These are phyloP conservation scores for Penicillium sp. DNA, from an alignment of 2,329 filamentous ascomycete genomes.

Conservation along the genomic window DNA sequence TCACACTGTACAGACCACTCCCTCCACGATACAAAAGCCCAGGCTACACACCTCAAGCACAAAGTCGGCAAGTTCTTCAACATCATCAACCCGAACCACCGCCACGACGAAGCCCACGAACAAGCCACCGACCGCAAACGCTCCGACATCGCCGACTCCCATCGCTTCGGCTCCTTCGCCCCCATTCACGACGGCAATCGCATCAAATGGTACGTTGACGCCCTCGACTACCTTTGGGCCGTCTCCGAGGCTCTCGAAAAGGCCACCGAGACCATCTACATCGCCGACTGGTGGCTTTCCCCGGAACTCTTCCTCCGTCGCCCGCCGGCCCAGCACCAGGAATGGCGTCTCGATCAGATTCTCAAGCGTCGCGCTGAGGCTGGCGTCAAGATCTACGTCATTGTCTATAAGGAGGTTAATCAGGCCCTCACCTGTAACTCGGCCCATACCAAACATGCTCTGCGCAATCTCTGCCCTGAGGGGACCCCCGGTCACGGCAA, in stretches of 20 bases:
- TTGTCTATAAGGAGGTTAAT: slow-evolving; percentile 87
- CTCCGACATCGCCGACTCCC: slow-evolving; percentile 68
- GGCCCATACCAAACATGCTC: slow-evolving; percentile 84
- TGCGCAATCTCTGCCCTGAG: slow-evolving; percentile 78
- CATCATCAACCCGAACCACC: slow-evolving; percentile 81
- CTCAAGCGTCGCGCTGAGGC: slow-evolving; percentile 87
- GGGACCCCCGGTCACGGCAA: slow-evolving; percentile 84
- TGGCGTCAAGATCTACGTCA: slow-evolving; percentile 91
- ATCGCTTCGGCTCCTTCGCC: slow-evolving; percentile 90
- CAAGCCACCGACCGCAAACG: slow-evolving; percentile 81
- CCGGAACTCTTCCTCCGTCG: slow-evolving; percentile 84
- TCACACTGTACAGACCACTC: slow-evolving; percentile 39
- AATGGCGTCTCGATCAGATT: slow-evolving; percentile 84
- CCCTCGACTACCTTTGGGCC: slow-evolving; percentile 92
- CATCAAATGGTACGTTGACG: slow-evolving; percentile 97
- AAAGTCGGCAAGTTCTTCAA: slow-evolving; percentile 68
- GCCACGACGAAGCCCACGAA: slow-evolving; percentile 93
- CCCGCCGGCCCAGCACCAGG: slow-evolving; percentile 78
- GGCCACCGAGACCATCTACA: slow-evolving; percentile 92
- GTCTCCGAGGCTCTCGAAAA: slow-evolving; percentile 88
- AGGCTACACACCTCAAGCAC: slow-evolving; percentile 63
- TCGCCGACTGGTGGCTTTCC: slow-evolving; percentile 95
- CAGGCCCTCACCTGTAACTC: slow-evolving; percentile 90
- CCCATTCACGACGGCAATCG: slow-evolving; percentile 83
- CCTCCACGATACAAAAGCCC: slow-evolving; percentile 51